Evolutionary conservation across 805 yeast genomes (phyloP).

Genomic region (Saturnispora diversa): DNA sequence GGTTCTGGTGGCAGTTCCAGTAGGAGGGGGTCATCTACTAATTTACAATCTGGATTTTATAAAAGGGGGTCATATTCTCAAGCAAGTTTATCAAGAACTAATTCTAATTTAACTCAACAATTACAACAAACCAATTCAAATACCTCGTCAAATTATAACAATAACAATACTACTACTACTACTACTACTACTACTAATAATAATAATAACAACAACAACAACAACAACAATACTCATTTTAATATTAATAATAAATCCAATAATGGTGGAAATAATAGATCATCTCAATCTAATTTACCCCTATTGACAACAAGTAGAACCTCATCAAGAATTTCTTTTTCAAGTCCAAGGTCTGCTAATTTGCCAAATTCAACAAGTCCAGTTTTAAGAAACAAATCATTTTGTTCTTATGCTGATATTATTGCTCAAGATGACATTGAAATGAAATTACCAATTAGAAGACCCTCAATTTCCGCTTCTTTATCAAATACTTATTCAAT

Average conservation of each 20-base stretch:
- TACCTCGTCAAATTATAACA: constrained; percentile 5
- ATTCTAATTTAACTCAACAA: constrained; percentile 25
- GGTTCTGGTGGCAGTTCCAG: constrained; percentile 9
- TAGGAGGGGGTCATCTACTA: constrained; percentile 11
- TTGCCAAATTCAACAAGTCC: constrained; percentile 30
- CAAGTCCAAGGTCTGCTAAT: constrained; percentile 4
- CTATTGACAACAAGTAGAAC: constrained; percentile 7
- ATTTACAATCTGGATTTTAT: constrained; percentile 12
- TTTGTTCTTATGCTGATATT: constrained; percentile 77
- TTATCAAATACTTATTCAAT: constrained; percentile 27
- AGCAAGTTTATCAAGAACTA: constrained; percentile 18
- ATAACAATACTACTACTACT: background rate
- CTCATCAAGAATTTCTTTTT: constrained; percentile 4
- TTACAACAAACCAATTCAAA: constrained; percentile 12
- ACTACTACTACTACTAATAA: no score
- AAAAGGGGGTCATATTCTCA: constrained; percentile 18
- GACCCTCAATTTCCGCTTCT: constrained; percentile 48
- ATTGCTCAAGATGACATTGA: constrained; percentile 55
- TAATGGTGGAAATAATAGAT: no score
- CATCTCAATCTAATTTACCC: constrained; percentile 13
- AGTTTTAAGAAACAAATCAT: constrained; percentile 31
- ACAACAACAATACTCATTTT: constrained; percentile 6
- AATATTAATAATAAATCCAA: no score
- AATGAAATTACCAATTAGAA: constrained; percentile 35
- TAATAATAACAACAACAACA: constrained; percentile 7